Base-by-base conservation (phyloP, 1,139 yeast genomes). In the Geotrichum phurueaensis region DNA sequence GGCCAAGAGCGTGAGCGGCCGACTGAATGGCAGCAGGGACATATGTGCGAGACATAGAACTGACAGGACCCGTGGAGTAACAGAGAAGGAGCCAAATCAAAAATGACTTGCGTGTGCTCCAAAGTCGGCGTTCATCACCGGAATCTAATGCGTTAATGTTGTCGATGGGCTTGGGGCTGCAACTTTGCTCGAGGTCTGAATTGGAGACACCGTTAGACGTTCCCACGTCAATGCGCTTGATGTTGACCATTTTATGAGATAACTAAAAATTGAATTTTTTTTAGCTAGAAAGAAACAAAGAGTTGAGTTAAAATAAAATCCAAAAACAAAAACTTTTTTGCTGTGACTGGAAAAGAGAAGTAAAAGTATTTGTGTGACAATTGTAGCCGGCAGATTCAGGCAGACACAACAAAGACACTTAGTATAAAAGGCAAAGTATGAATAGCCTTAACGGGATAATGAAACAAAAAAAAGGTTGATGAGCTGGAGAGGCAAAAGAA, bases 11-110 rank as follows among this genome's bases (percentile, higher is more conserved):
- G 43, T 72, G 65, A 1, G 79, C 79, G 27, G 73, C 72, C 0
- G 81, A 76, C 65, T 79, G 81, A 48, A 79, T 73, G 0, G 74
- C 73, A 0, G 81, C 81, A 7, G 81, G 79, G 15, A 78, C 78
- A 63, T 78, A 79, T 0, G 80, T 72, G 60, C 79, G 70, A 1
- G 76, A 66, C 81, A 79, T 77, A 0, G 81, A 73, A 2, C 80
- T 73, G n/a, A 75, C 77, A 1, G 81, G 81, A 1, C 81, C 81
- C 1, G 80, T 78, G 1, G 73, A 66, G 58, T 68, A 72, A 60
- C 75, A 72, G 7, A 72, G 54, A 1, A 71, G 63, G 10, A 76
- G 66, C 79, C 79, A 76, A 12, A 78, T 66, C 18, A 60, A 39
- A 51, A 62, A 59, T 3, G 65, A 54, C 53, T 62, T 62, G 33